Base-by-base conservation (phyloP, 2,329 filamentous ascomycete species). In the Sarocladiaceae sp. region DNA sequence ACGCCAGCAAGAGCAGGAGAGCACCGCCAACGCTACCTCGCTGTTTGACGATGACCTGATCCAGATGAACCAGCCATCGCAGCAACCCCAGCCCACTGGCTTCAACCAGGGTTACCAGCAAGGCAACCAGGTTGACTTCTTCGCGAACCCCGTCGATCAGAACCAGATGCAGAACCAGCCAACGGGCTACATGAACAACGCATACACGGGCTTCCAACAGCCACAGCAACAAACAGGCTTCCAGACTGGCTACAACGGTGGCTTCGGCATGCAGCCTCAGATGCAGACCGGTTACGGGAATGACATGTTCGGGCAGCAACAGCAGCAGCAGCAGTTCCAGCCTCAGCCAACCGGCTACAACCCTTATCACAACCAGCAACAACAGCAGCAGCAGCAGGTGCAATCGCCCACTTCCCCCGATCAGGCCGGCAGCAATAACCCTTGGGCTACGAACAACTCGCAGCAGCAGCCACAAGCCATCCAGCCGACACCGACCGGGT, bases 61-160 rank as follows among this genome's bases (percentile, higher is more conserved):
- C 19, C 79, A 83, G 57, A 55, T 59, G 3, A 51, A 56, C 35
- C 84, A 88, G 55, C 37, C 37, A 4, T 21, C 37, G 4, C 37
- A 41, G 24, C 21, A n/a, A n/a, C 78, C 85, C 27, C 88, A 90
- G 65, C 80, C 79, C 32, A 97, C 90, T 12, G 91, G 89, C 27
- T 89, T 88, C 70, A 97, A 96, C 65, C 90, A 95, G 67, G 91
- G 91, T 37, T 98, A 98, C 59, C 90, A 97, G 69, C 93, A 98
- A 67, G 91, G 95, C 60, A 85, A 85, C 46, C 88, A 88, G 11
- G 93, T 98, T 15, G 93, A 98, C 66, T 97, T 94, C 80, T 93
- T 94, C 56, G 93, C 91, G 47, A 98, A 98, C 63, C 88, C 90
- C 11, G 84, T 97, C 57, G 87, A 91, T 47, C 45, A 61, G 44